Conservation (phyloP, 805 yeast species). For the Saccharomycopsis schoenii region DNA sequence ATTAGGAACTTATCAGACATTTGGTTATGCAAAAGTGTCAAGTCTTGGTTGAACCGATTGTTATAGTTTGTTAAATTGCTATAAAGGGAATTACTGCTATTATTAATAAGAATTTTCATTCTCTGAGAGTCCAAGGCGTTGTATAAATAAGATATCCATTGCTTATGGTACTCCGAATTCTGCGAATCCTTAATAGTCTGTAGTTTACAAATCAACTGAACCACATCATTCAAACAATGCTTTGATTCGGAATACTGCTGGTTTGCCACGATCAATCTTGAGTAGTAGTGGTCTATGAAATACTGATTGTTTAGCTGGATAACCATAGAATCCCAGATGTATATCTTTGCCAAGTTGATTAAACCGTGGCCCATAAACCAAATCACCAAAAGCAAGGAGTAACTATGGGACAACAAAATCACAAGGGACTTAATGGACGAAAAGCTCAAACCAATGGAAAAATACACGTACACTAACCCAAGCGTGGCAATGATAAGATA, state of each 20-base stretch:
- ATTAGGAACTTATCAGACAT: slow-evolving; percentile 37
- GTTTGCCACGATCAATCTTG: slow-evolving; percentile 44
- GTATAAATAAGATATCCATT: slow-evolving; percentile 51
- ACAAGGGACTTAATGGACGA: slow-evolving; percentile 53
- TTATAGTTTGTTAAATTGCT: slow-evolving; percentile 13
- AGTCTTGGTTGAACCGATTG: slow-evolving; percentile 17
- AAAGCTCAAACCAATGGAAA: slow-evolving; percentile 45
- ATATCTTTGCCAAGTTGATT: slow-evolving; percentile 49
- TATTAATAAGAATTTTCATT: not conserved
- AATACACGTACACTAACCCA: slow-evolving; percentile 50
- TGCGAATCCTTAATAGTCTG: slow-evolving; percentile 9
- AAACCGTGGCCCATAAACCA: slow-evolving; percentile 85
- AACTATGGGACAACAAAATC: slow-evolving; percentile 69
- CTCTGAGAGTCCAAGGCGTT: not conserved
- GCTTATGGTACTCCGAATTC: slow-evolving; percentile 27
- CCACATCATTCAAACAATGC: slow-evolving; percentile 46
- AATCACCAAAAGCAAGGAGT: slow-evolving; percentile 61
- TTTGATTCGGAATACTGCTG: slow-evolving; percentile 57
- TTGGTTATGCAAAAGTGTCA: slow-evolving; percentile 23
- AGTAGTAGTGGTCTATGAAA: slow-evolving; percentile 32
- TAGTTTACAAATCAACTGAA: slow-evolving; percentile 9
- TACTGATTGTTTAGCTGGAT: slow-evolving; percentile 28
- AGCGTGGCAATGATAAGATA: slow-evolving; percentile 42
- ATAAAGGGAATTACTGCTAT: not conserved
- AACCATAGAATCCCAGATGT: slow-evolving; percentile 24